phyloP scores from a whole-genome alignment of 805 yeast genomes.

The Wickerhamomyces bisporus region DNA sequence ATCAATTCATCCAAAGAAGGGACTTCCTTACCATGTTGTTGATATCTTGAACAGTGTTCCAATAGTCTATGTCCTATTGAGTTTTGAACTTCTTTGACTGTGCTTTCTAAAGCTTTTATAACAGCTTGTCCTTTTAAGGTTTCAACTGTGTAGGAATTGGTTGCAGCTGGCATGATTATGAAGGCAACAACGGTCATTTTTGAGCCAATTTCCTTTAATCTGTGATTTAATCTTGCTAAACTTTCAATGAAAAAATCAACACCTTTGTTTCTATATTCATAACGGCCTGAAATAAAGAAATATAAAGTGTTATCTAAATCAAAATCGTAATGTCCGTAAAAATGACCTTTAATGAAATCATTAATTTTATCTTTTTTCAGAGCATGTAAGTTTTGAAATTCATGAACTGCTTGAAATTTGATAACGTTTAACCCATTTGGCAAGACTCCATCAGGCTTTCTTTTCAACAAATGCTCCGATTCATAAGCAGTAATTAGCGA shows the following conservation, averaged over 20 bases:
- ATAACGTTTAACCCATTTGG: slow-evolving; percentile 96
- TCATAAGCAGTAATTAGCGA: slow-evolving; percentile 97
- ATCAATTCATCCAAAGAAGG: slow-evolving; percentile 80
- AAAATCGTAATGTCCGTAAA: slow-evolving; percentile 94
- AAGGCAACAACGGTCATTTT: slow-evolving; percentile 94
- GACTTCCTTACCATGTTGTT: slow-evolving; percentile 54
- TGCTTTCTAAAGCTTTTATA: slow-evolving; percentile 80
- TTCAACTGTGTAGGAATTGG: slow-evolving; percentile 91
- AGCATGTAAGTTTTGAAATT: slow-evolving; percentile 95
- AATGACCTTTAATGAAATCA: slow-evolving; percentile 94
- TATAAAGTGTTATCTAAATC: slow-evolving; percentile 90
- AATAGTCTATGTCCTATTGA: slow-evolving; percentile 82
- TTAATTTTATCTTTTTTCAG: slow-evolving; percentile 84
- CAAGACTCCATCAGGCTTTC: slow-evolving; percentile 96
- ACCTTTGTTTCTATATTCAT: slow-evolving; percentile 95
- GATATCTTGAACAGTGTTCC: slow-evolving; percentile 80
- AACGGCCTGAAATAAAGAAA: slow-evolving; percentile 95
- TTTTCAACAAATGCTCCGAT: slow-evolving; percentile 83
- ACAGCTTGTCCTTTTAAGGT: slow-evolving; percentile 96
- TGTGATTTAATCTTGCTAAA: slow-evolving; percentile 85
- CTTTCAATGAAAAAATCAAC: slow-evolving; percentile 93
- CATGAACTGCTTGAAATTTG: slow-evolving; percentile 96
- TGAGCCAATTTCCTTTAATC: slow-evolving; percentile 73
- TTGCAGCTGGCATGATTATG: slow-evolving; percentile 96
- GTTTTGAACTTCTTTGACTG: slow-evolving; percentile 83